A percentile compares a stretch with the other conserved stretches of the same genome.
These are phyloP conservation scores for Litchi chinensis DNA, from an alignment of 345 rosid species.

Conservation along the genomic window DNA sequence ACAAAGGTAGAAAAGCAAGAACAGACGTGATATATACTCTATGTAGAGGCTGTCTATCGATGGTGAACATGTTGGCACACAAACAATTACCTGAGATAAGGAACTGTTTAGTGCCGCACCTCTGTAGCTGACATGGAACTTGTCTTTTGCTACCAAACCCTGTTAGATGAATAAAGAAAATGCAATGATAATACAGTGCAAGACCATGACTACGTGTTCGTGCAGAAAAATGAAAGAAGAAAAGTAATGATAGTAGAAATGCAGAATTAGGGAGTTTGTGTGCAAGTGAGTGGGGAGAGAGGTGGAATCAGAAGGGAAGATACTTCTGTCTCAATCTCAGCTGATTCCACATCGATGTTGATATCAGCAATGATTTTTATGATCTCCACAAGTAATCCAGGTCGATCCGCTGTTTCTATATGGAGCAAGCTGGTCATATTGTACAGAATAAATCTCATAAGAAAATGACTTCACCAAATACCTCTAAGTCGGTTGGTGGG, in stretches of 20 bases:
- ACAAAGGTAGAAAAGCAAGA: not conserved
- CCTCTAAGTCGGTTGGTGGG: not conserved
- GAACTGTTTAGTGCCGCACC: conserved; percentile 77
- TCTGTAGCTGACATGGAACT: conserved; percentile 92
- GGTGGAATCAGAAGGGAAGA: conserved; percentile 6
- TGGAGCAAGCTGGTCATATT: conserved; percentile 64
- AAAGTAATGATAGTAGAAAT: conserved; percentile 6
- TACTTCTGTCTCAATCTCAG: conserved; percentile 95
- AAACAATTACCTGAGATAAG: conserved; percentile 64
- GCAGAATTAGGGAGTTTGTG: not conserved
- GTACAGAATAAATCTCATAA: conserved; percentile 14
- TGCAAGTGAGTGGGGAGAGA: not conserved
- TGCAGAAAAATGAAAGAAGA: conserved; percentile 1
- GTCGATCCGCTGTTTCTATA: conserved; percentile 93
- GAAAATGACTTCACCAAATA: not conserved
- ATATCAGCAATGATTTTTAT: conserved; percentile 78
- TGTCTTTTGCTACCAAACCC: conserved; percentile 96
- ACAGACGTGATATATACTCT: not conserved
- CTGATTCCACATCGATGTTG: conserved; percentile 86
- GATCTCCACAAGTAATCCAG: conserved; percentile 90
- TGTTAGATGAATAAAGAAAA: conserved; percentile 26
- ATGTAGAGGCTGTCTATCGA: not conserved
- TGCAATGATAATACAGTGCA: conserved; percentile 4
- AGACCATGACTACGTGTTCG: not conserved
- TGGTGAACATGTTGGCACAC: too few species aligned